Conservation (phyloP, 257 asterid genomes). For the Dorcoceras hygrometricum region DNA sequence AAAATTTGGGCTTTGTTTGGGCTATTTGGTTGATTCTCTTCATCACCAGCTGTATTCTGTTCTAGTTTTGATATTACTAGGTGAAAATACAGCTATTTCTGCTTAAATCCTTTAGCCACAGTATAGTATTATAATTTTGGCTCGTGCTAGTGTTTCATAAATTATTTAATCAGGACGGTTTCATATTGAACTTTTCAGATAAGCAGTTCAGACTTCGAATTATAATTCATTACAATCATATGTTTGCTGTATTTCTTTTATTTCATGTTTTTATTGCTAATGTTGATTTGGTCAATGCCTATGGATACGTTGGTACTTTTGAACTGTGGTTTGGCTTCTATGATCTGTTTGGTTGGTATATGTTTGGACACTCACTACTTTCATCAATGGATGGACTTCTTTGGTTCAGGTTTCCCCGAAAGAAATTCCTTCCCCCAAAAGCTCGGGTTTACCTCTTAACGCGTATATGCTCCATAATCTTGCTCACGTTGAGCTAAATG, state of each 20-base stretch:
- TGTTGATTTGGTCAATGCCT: background rate
- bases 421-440: slow-evolving; percentile 79
- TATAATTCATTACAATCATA: too few relatives aligned
- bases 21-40: background rate
- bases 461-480: slow-evolving; percentile 95
- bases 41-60: background rate
- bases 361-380: slow-evolving; percentile 16
- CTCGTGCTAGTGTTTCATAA: too few relatives aligned
- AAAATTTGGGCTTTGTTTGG: background rate
- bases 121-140: background rate
- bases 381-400: slow-evolving; percentile 19
- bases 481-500: slow-evolving; percentile 94
- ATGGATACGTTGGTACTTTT: background rate
- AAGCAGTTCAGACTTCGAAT: background rate
- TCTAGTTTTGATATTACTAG: background rate
- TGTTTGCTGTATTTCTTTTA: background rate
- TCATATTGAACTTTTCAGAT: too few relatives aligned
- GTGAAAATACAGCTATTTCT: too few relatives aligned
- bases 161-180: too few relatives aligned
- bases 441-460: slow-evolving; percentile 74
- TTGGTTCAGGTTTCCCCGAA: slow-evolving; percentile 73
- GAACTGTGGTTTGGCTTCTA: background rate
- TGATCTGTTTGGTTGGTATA: background rate
- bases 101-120: background rate
- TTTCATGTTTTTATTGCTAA: background rate